Evolutionary conservation across 805 yeast genomes (phyloP), one percentile per base, ranked within the genome.

Genomic region (Sugiyamaella qingdaonensis): DNA sequence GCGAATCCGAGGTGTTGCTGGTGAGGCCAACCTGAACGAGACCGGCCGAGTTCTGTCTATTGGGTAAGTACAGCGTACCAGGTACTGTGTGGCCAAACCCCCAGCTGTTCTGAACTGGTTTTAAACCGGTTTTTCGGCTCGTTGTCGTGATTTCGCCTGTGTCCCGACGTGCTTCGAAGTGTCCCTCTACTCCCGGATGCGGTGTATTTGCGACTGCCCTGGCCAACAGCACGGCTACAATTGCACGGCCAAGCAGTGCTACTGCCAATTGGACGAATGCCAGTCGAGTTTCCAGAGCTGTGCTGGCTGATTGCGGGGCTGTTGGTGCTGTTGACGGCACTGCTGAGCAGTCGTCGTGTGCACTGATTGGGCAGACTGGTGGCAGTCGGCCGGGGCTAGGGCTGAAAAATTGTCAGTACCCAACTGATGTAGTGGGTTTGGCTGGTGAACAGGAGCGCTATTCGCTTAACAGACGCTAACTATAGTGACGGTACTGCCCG

Each of bases 401-500:
- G 29, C 29, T 24, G 29, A 24, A 24, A 24, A 24, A 24, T 24
- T 24, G 29, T 24, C 29, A 24, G n/a, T n/a, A n/a, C n/a, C 43
- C 16, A 37, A 37, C 43, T 21, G 19, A 37, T 24, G 29, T 3
- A 4, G 29, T 24, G 29, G 29, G 29, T 24, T 24, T 24, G 29
- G 29, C 29, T 24, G 29, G 29, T 24, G 29, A 24, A 24, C 7
- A 3, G 29, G 7, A 4, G 29, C 29, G 29, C 29, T 3, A 39
- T 39, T 5, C 43, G 43, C 43, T 39, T 5, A 39, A 39, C 43
- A 9, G 43, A 39, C 43, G 11, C 43, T 39, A 39, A 39, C 43
- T 39, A 13, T 70, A 84, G 99, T 87, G 99, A 94, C 79, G 99
- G 99, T 94, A 94, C 94, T 74, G 99, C 99, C 76, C 95, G 98